Evolutionary conservation across 1,284 basidiomycete species (phyloP).

Genomic region (Leccinum brunneo-olivaceum): DNA sequence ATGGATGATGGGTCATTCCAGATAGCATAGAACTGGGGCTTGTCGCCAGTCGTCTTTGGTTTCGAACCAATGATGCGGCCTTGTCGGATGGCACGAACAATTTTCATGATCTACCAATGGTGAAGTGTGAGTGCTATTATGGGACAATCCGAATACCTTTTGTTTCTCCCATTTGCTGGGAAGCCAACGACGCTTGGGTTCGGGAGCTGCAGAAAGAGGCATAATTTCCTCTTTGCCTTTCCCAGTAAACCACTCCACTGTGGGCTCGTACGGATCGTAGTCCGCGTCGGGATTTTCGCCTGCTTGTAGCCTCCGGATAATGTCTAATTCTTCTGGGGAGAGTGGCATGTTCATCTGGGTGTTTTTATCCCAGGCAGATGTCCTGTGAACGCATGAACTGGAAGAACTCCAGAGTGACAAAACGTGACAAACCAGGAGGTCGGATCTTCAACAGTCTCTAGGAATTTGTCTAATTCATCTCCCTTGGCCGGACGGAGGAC

Average conservation of each 20-base stretch:
- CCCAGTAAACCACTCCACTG: slow-evolving; percentile 95
- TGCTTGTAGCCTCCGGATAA: slow-evolving; percentile 85
- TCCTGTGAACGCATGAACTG: slow-evolving; percentile 47
- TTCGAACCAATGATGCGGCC: slow-evolving; percentile 91
- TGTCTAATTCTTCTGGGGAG: slow-evolving; percentile 88
- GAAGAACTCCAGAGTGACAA: slow-evolving; percentile 4
- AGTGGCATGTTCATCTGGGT: slow-evolving; percentile 83
- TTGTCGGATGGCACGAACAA: slow-evolving; percentile 95
- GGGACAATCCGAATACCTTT: slow-evolving; percentile 59
- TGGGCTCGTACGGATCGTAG: slow-evolving; percentile 92
- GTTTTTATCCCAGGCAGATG: slow-evolving; percentile 88
- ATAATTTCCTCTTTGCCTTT: slow-evolving; percentile 91
- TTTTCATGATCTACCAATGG: slow-evolving; percentile 86
- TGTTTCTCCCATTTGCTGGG: slow-evolving; percentile 99
- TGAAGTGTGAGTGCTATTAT: slow-evolving; percentile 6
- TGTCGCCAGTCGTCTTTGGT: slow-evolving; percentile 64
- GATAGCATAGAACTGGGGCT: slow-evolving; percentile 81
- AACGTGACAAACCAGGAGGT: slow-evolving; percentile 65
- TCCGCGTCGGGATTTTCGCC: slow-evolving; percentile 87
- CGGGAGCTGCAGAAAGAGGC: slow-evolving; percentile 86
- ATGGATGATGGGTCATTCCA: slow-evolving; percentile 75
- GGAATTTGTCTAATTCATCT: slow-evolving; percentile 96
- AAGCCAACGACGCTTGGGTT: slow-evolving; percentile 95
- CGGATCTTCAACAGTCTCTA: slow-evolving; percentile 90
- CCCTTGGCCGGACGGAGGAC: slow-evolving; percentile 92